Conservation (phyloP, 1,139 yeast genomes). For the Sugiyamaella neomexicana region DNA sequence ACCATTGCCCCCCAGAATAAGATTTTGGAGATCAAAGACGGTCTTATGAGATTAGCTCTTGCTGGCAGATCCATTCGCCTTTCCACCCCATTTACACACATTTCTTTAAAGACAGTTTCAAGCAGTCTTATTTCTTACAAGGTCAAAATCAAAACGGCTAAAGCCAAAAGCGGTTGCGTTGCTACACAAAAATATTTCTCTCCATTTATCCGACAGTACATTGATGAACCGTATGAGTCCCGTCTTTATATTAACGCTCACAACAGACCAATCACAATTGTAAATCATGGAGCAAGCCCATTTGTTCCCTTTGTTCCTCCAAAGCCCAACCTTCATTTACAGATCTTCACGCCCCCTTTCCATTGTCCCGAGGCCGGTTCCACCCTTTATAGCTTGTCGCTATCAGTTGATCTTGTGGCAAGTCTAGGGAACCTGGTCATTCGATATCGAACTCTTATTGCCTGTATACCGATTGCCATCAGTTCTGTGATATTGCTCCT, state of each 20-base stretch:
- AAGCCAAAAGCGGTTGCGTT: conserved; percentile 13
- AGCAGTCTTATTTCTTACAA: conserved; percentile 27
- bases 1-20: conserved; percentile 2
- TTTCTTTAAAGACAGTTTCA: conserved; percentile 19
- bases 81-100: conserved; percentile 19
- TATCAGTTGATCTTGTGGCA: conserved; percentile 40
- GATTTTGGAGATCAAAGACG: conserved; percentile 7
- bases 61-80: conserved; percentile 14
- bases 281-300: conserved; percentile 75
- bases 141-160: conserved; percentile 14
- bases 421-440: conserved; percentile 41
- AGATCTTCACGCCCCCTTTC: conserved; percentile 36
- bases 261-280: conserved; percentile 39
- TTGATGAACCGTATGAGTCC: conserved; percentile 62
- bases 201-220: conserved; percentile 67
- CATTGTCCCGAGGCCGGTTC: conserved; percentile 23
- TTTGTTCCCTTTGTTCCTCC: conserved; percentile 57
- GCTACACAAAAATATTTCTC: conserved; percentile 39
- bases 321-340: conserved; percentile 37
- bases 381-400: conserved; percentile 21
- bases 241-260: conserved; percentile 68
- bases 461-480: conserved; percentile 39
- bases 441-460: conserved; percentile 40
- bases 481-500: conserved; percentile 29
- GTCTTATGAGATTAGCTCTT: conserved; percentile 11